Evolutionary conservation across 1,284 basidiomycete genomes (phyloP), one percentile per base, ranked within the genome.

Genomic region (Neotropicomus parvogracilis): DNA sequence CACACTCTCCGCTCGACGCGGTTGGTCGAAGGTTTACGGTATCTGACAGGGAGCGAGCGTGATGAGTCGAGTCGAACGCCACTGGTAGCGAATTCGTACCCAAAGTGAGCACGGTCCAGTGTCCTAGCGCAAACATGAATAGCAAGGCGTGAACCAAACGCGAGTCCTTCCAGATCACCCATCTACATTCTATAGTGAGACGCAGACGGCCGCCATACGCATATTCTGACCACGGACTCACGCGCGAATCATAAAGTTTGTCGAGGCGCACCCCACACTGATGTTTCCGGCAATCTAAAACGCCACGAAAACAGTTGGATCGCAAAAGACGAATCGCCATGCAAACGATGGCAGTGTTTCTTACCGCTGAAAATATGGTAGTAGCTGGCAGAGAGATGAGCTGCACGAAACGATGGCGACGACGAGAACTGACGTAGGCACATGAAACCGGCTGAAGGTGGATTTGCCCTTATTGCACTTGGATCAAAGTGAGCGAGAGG

Each of bases 81-180:
- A 4, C 4, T 8, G 24, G 24, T 8, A 8, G 27, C 3, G 1
- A 14, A 21, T n/a, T 7, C 58, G 1, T 42, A 64, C 63, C 57
- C 0, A 62, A 35, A 2, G 39, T 38, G 0, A 62, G 37, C 10
- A 52, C 27, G 19, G 37, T 38, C 61, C 63, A 63, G 21, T 63
- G 59, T 9, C 54, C 63, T 12, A 53, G 12, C 13, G 47, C 17
- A 11, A 57, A 11, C 1, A 49, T 4, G 21, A 49, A 7, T 1
- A 63, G 31, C 7, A 62, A 17, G 12, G 20, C 0, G 16, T 57
- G 54, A 14, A 65, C 40, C 7, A 19, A 24, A 34, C 35, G 42
- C 3, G 49, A 48, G 13, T 47, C 40, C 19, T 49, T 59, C 59
- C 59, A 62, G 24, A 62, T 59, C 14, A 65, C 36, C 61, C 61